Conservation (phyloP, 2,329 filamentous ascomycete species). For the Aspergillus pseudoglaucus region DNA sequence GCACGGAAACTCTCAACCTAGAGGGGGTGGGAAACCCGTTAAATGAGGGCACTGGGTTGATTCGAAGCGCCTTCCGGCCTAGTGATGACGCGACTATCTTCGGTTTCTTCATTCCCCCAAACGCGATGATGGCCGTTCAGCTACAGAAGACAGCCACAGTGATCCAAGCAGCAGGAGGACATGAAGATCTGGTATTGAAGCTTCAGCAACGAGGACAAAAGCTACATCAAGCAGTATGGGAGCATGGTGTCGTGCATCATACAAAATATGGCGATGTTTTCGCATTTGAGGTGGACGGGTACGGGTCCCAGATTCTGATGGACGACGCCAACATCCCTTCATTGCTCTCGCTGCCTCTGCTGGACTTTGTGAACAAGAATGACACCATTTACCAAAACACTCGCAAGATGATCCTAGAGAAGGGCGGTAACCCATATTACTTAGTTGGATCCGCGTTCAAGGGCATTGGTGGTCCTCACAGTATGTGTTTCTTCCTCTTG, state of each 20-base stretch:
- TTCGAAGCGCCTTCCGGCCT: constrained; percentile 87
- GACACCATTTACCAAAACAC: constrained; percentile 82
- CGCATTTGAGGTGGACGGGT: constrained; percentile 61
- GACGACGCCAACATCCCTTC: constrained; percentile 62
- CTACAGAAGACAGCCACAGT: constrained; percentile 66
- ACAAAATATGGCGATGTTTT: constrained; percentile 53
- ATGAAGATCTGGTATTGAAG: constrained; percentile 44
- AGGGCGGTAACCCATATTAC: constrained; percentile 80
- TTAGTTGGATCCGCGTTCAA: constrained; percentile 68
- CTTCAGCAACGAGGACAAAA: constrained; percentile 53
- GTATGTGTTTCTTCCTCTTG: constrained; percentile 29
- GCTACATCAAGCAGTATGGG: constrained; percentile 72
- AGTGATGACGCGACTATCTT: constrained; percentile 93
- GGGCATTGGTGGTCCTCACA: constrained; percentile 76
- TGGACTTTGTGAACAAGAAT: constrained; percentile 51
- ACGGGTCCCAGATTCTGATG: constrained; percentile 56
- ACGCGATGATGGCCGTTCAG: constrained; percentile 93
- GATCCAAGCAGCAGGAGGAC: constrained; percentile 53
- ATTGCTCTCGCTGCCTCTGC: constrained; percentile 52
- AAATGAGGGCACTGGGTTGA: constrained; percentile 72
- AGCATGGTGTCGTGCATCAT: constrained; percentile 64
- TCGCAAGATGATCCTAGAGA: constrained; percentile 69
- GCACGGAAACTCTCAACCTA: constrained; percentile 85
- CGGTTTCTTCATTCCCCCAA: constrained; percentile 90
- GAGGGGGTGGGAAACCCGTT: constrained; percentile 85